These are phyloP conservation scores for Simplicillium aogashimaense DNA, from an alignment of 2,329 filamentous ascomycete genomes.

Conservation along the genomic window DNA sequence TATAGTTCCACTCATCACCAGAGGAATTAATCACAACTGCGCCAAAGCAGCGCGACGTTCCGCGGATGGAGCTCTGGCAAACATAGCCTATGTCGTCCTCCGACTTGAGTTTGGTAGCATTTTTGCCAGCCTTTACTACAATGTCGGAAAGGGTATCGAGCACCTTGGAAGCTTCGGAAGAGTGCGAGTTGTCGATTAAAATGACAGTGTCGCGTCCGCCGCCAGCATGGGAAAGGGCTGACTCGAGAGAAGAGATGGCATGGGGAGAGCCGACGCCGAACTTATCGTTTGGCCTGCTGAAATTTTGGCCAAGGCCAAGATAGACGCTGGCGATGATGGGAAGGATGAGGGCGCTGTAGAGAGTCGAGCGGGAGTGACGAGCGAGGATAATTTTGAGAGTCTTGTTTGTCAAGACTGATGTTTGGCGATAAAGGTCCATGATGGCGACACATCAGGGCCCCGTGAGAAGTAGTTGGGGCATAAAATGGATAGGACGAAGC, in stretches of 20 bases:
- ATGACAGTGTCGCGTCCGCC: constrained; percentile 53
- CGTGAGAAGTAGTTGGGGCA: too few relatives aligned
- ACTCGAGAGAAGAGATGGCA: constrained; percentile 51
- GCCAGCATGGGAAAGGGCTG: constrained; percentile 48
- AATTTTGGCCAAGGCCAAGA: constrained; percentile 59
- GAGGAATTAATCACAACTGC: constrained; percentile 64
- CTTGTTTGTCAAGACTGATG: constrained; percentile 44
- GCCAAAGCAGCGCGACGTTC: constrained; percentile 62
- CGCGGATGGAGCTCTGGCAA: constrained; percentile 50
- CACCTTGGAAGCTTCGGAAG: constrained; percentile 58
- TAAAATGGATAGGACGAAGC: too few relatives aligned
- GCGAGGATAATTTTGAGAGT: constrained; percentile 46
- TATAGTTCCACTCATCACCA: constrained; percentile 57
- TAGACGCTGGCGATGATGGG: constrained; percentile 46
- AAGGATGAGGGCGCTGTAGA: constrained; percentile 44
- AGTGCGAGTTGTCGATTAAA: constrained; percentile 65
- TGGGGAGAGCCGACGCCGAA: constrained; percentile 58
- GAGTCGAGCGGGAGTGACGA: constrained; percentile 40
- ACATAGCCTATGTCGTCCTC: constrained; percentile 22
- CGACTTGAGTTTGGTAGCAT: constrained; percentile 11
- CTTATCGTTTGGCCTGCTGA: constrained; percentile 63
- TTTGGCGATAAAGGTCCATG: constrained; percentile 43
- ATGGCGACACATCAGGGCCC: too few relatives aligned
- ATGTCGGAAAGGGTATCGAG: constrained; percentile 35
- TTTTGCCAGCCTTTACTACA: constrained; percentile 14